Evolutionary conservation across 371 early-diverging fungal genomes (phyloP), one percentile per base, ranked within the genome.

Genomic region (Mucor indicus): DNA sequence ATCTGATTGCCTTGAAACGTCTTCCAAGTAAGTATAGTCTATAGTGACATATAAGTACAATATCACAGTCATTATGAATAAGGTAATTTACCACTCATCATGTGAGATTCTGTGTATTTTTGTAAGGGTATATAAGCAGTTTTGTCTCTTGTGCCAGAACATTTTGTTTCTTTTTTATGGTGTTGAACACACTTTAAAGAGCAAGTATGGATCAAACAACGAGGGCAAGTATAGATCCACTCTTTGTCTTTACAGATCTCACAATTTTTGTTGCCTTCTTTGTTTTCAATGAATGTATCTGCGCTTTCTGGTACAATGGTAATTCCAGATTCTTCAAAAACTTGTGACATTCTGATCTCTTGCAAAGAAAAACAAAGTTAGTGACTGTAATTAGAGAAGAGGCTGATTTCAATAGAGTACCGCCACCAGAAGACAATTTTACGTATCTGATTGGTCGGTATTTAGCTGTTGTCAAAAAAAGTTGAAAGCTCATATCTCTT

Each of bases 141-240:
- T 49, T 74, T 79, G 49, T 83, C 79, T 30, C 89, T 67, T 38
- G 73, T 65, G 17, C 89, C 89, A 2, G 77, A 77, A 47, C 89
- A 89, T 0, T 60, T 57, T 0, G 72, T 66, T 24, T 75, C 60
- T 15, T 45, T 33, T 43, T 87, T 89, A 62, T 89, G 89, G 20
- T 65, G 53, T 40, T 80, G 77, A 10, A 85, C 81, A 55, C 89
- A 89, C 3, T 47, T 58, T 12, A 86, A 54, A 1, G 85, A 89
- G 47, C 89, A 89, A 0, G 86, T 80, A 20, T 71, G 76, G 25
- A 62, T 49, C 15, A 59, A 39, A 45, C 89, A 89, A 4, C 82
- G 71, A 8, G 89, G 89, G 50, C 89, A 89, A 44, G 75, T 83
- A 69, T 88, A 88, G 44, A 83, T 85, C 46, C 64, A 67, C 4